These are phyloP conservation scores for Linaria vulgaris DNA, from an alignment of 257 asterid species.

Conservation along the genomic window DNA sequence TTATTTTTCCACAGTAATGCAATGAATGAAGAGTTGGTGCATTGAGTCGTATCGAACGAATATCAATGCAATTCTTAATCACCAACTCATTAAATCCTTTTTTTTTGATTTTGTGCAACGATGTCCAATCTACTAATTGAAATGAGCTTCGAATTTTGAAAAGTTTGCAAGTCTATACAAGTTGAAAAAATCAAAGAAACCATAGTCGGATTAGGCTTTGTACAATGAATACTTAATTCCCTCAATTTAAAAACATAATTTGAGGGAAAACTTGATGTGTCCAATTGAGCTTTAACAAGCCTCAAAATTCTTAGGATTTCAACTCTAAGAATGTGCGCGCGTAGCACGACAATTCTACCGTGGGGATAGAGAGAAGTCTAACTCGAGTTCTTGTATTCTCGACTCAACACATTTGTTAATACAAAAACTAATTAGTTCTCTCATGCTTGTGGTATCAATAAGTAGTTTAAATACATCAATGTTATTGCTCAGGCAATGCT, in stretches of 20 bases:
- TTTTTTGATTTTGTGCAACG: neutral
- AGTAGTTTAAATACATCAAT: constrained; percentile 9
- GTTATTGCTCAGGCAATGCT: neutral
- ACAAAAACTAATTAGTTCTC: constrained; percentile 21
- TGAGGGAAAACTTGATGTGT: neutral
- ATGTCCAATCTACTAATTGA: neutral
- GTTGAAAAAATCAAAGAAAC: constrained; percentile 3
- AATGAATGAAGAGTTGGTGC: constrained; percentile 23
- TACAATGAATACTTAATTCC: constrained; percentile 18
- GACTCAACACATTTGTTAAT: neutral
- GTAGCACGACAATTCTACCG: neutral
- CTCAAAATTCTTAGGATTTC: constrained; percentile 16
- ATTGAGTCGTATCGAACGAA: neutral
- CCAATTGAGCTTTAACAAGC: constrained; percentile 31
- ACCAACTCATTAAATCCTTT: constrained; percentile 20
- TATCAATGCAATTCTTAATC: constrained; percentile 19
- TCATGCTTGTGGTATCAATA: constrained; percentile 11
- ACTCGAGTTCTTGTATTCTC: constrained; percentile 27
- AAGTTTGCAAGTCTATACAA: constrained; percentile 9
- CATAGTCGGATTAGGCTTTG: neutral
- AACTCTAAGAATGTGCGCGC: neutral
- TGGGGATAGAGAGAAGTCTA: constrained; percentile 13
- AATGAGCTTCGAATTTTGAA: neutral
- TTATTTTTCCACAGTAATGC: constrained; percentile 29
- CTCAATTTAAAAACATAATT: constrained; percentile 21